Conservation (phyloP, 768 basidiomycete species). For the Tephrocybe sp. region DNA sequence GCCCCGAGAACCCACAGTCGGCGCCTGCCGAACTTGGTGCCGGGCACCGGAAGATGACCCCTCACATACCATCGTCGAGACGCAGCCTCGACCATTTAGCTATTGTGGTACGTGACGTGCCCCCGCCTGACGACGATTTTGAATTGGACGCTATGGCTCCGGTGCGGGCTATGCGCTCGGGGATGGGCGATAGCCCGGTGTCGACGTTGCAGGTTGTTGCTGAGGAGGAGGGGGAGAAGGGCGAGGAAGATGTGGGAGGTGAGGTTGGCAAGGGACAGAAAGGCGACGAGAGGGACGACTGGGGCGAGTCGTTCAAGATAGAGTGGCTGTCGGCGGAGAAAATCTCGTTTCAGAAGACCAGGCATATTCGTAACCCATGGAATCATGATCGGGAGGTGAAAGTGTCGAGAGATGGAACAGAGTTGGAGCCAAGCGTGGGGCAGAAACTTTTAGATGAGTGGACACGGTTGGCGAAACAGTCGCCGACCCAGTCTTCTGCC, state of each 20-base stretch:
- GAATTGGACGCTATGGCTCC: constrained; percentile 43
- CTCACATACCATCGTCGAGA: constrained; percentile 21
- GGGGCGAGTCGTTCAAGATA: constrained; percentile 82
- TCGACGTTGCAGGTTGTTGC: constrained; percentile 19
- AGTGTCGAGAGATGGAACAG: constrained; percentile 88
- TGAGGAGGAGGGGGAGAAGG: constrained; percentile 27
- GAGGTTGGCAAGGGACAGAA: not conserved
- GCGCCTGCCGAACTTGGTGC: constrained; percentile 56
- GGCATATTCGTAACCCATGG: constrained; percentile 89
- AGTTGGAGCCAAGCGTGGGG: constrained; percentile 81
- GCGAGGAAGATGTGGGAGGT: constrained; percentile 17
- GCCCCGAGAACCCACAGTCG: constrained; percentile 28
- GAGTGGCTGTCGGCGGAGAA: constrained; percentile 77
- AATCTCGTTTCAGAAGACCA: constrained; percentile 74
- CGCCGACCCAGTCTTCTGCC: not conserved
- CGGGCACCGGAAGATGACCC: constrained; percentile 28
- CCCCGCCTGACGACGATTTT: constrained; percentile 22
- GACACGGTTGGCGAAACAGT: constrained; percentile 35
- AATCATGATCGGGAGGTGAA: constrained; percentile 83
- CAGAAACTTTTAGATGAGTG: constrained; percentile 71
- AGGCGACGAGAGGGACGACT: constrained; percentile 62
- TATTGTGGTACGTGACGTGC: not conserved
- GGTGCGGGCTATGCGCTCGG: constrained; percentile 30
- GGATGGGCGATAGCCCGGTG: constrained; percentile 5
- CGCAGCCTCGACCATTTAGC: constrained; percentile 32